Evolutionary conservation across 2,329 filamentous ascomycete genomes (phyloP), one percentile per base, ranked within the genome.

Genomic region (Cladophialophora carrionii): DNA sequence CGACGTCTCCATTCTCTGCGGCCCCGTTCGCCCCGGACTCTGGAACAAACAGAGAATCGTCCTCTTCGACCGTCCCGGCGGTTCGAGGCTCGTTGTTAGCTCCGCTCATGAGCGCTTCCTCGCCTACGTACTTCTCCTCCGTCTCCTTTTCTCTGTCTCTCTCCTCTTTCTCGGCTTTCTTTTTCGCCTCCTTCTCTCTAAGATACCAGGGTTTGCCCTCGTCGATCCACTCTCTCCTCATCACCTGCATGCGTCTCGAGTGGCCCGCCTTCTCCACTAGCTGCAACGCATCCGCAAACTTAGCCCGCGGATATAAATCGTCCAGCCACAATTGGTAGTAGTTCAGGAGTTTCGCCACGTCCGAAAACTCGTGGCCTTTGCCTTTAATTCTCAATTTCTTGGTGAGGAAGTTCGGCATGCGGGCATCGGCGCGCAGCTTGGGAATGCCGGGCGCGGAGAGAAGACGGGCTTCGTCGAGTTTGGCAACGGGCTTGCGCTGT

Each of bases 321-420:
- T 99, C 94, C 1, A 99, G 89, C 95, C 95, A 99, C 62, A 96
- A 78, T 76, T 98, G 95, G 75, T 98, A 99, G 75, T 96, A 91
- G 26, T 90, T 91, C 55, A 99, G 83, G 26, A 99, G 84, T 17
- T 88, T 87, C 0, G 88, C 85, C 10, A 92, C 87, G 74, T 99
- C 95, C 20, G 90, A 88, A 77, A 95, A 98, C 88, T 99, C 95
- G 75, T 98, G 91, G 0, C 93, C 94, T 77, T 96, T 98, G 57
- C 95, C 95, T 75, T 94, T 96, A 71, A 97, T 87, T 24, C 65
- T 57, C 46, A 72, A 48, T 37, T 66, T 70, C 43, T 67, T 66
- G 22, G 68, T 61, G 20, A 70, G 57, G 32, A 60, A 60, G 20
- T 69, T 65, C 4, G 64, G 65, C 3, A 68, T 70, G 29, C 70